Evolutionary conservation across 2,329 filamentous ascomycete genomes (phyloP), one percentile per base, ranked within the genome.

Genomic region (Talaromyces sp.): DNA sequence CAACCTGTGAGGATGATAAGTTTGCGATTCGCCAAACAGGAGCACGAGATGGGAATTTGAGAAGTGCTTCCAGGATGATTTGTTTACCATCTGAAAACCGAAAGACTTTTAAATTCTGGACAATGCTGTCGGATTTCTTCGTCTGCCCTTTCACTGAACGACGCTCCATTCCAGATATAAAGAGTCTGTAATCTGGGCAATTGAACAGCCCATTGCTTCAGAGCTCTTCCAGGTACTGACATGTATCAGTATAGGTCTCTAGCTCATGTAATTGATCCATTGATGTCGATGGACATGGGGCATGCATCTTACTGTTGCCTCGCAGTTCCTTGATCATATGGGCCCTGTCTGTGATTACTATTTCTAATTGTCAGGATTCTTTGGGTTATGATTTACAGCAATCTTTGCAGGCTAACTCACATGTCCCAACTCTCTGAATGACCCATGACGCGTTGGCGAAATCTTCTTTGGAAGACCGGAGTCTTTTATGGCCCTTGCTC

Each of bases 81-180:
- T 19, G 33, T 65, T 53, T 65, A 73, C 79, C 78, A 82, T 41
- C 69, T 75, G 61, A 80, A 85, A 57, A 87, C 83, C 25, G 78
- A 81, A 21, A 91, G 70, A 39, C 81, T 79, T 43, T 78, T 78
- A 63, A 91, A 87, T 8, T 80, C 73, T 1, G 83, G 83, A 63
- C 87, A 90, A 63, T 81, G 75, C 22, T 78, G 68, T 22, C 78
- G 75, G 50, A 90, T 81, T 2, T 82, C 78, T 11, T 74, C 72
- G 33, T 81, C 80, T 1, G 80, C 77, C 57, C 81, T 78, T 53
- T 81, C 74, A 40, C 78, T 80, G 1, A 91, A 76, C 9, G 82
- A 78, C 39, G 78, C 79, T 2, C 85, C 86, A 61, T 87, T 82
- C 68, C 79, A 84, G 1, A 89, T 73, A 15, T 82, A 80, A 35